Evolutionary conservation across 331 rosid species (phyloP).

Genomic region (Malus hybrid): DNA sequence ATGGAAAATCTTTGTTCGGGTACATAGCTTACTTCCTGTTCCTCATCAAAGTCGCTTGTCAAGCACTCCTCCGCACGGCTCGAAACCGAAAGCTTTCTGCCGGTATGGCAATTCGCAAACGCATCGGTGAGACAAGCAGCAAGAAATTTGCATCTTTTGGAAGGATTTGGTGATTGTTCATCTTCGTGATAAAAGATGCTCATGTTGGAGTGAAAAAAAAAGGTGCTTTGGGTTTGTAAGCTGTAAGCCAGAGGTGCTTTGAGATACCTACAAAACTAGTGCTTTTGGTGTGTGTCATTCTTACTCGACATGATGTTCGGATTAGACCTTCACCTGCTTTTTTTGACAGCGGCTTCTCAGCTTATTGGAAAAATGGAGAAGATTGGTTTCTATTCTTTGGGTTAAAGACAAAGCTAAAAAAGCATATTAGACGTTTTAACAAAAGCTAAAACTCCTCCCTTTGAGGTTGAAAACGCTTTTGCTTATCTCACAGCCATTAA

Average conservation of each 20-base stretch:
- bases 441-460: constrained; percentile 6
- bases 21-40: constrained; percentile 41
- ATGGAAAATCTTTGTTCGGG: not conserved
- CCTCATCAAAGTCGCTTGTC: constrained; percentile 54
- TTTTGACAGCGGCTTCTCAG: constrained; percentile 66
- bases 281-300: not conserved
- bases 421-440: constrained; percentile 23
- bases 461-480: constrained; percentile 13
- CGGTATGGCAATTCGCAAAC: constrained; percentile 35
- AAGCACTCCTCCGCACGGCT: constrained; percentile 44
- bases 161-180: constrained; percentile 36
- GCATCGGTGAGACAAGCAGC: constrained; percentile 52
- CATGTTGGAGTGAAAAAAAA: constrained; percentile 24
- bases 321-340: constrained; percentile 11
- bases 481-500: not conserved
- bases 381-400: constrained; percentile 44
- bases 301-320: not conserved
- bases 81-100: constrained; percentile 25
- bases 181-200: constrained; percentile 52
- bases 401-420: constrained; percentile 61
- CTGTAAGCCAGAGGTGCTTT: not conserved
- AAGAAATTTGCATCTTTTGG: constrained; percentile 47
- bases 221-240: not conserved
- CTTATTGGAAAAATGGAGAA: constrained; percentile 39
- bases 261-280: constrained; percentile 16